Percentiles rank a stretch among this genome's conserved stretches.
These are phyloP conservation scores for Coelastrella sp. DNA, from an alignment of 139 green algal species.

Conservation along the genomic window DNA sequence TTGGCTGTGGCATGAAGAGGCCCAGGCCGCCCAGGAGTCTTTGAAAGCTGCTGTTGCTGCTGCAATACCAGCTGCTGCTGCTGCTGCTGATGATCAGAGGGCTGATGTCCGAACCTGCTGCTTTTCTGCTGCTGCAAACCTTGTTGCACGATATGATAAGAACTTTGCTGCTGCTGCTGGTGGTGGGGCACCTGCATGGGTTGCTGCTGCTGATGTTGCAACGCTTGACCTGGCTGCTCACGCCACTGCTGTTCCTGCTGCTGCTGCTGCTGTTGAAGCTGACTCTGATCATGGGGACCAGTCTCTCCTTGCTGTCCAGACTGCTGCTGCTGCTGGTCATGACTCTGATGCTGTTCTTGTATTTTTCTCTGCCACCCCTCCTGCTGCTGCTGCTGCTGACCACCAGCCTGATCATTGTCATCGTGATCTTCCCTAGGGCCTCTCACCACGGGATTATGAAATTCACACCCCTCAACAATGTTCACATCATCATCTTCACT, in stretches of 20 bases:
- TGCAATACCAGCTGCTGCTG: background rate
- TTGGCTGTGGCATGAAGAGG: too few relatives aligned
- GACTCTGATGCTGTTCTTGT: background rate
- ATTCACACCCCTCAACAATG: background rate
- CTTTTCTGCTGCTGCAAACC: too few relatives aligned
- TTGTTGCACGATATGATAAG: too few relatives aligned
- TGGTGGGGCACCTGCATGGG: too few relatives aligned
- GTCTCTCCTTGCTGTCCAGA: background rate
- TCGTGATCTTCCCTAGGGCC: background rate
- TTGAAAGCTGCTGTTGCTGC: conserved; percentile 27
- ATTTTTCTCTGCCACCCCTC: background rate
- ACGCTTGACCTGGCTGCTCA: background rate
- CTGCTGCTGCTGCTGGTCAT: conserved; percentile 22
- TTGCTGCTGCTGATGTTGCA: background rate
- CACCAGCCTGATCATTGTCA: background rate
- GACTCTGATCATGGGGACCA: background rate
- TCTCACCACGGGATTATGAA: background rate
- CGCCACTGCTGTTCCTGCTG: conserved; percentile 1
- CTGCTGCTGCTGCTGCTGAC: background rate
- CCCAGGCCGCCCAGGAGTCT: background rate
- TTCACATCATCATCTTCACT: background rate
- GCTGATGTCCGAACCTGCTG: background rate
- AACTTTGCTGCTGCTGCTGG: too few relatives aligned
- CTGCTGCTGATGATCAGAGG: conserved; percentile 16
- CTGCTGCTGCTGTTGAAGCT: conserved; percentile 17